Base-by-base conservation (phyloP, 2,329 filamentous ascomycete genomes). In the Hymenoscyphus fraxineus region DNA sequence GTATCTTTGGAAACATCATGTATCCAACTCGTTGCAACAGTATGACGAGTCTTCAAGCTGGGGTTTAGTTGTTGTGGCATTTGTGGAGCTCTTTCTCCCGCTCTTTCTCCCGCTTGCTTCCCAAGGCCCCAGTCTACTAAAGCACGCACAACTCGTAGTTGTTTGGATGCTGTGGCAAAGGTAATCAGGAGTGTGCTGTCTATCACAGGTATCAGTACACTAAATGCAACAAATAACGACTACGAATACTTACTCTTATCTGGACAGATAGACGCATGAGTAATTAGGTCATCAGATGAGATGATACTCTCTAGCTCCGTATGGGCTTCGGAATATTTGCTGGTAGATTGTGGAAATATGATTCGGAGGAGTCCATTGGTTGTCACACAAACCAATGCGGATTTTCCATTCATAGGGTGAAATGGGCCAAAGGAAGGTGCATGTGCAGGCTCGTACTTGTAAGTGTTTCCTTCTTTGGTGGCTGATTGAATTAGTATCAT, bases 371-470 rank as follows among this genome's bases (percentile, higher is more conserved):
- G 78, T 7, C 91, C 92, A 70, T 87, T 87, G 56, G 88, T 85
- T 38, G 91, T 95, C 61, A 97, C 83, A 68, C 88, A 90, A 13
- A 97, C 77, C 55, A 97, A 77, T 0, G 91, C 90, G 59, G 90
- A 89, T 75, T 91, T 92, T 61, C 82, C 81, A 1, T 85, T 81
- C 65, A 86, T 84, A 0, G 90, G 89, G 74, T 96, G 92, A 66
- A 85, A 88, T 4, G 93, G 91, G 2, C 89, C 89, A 54, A 86
- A 82, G 10, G 87, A 85, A 44, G 87, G 84, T 40, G 88, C 82
- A 60, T 87, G 83, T 10, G 85, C 85, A 63, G 84, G 87, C 58
- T 89, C 85, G 71, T 92, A 94, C 10, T 81, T 82, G 81, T 93
- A 97, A 51, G 61, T 61, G 3, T 83, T 80, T 60, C 83, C 81